Evolutionary conservation across 257 asterid genomes (phyloP).

Genomic region (Solanum acaule): DNA sequence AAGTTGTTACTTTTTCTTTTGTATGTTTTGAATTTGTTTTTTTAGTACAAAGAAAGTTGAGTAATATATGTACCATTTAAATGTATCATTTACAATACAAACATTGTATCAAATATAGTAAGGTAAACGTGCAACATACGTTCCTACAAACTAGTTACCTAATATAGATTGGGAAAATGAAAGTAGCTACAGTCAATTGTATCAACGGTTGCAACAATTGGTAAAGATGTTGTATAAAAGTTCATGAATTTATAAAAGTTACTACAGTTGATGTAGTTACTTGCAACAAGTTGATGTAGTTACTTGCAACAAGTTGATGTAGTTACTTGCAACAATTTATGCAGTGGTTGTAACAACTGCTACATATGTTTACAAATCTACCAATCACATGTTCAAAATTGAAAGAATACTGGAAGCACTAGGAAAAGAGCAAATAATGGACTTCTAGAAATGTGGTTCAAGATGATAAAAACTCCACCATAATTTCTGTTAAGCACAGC

Average conservation of each 20-base stretch:
- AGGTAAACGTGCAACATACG: too few relatives aligned
- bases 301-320: background rate
- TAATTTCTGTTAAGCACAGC: background rate
- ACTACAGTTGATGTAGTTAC: background rate
- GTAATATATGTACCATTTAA: background rate
- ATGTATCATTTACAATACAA: background rate
- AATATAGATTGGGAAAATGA: background rate
- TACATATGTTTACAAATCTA: background rate
- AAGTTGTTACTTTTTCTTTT: background rate
- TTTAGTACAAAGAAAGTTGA: background rate
- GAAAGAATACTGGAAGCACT: background rate
- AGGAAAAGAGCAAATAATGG: background rate
- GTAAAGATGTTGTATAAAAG: background rate
- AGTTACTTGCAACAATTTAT: background rate
- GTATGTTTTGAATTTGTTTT: background rate
- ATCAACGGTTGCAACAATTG: background rate
- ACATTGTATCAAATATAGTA: too few relatives aligned
- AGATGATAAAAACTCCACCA: background rate
- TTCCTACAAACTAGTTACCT: background rate
- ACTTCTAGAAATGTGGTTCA: background rate
- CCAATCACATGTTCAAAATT: background rate
- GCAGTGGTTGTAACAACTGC: background rate
- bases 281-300: background rate
- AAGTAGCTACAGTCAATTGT: background rate
- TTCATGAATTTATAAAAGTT: background rate